These are phyloP conservation scores for Leptographium radiaticola DNA, from an alignment of 2,329 filamentous ascomycete genomes.

Conservation along the genomic window DNA sequence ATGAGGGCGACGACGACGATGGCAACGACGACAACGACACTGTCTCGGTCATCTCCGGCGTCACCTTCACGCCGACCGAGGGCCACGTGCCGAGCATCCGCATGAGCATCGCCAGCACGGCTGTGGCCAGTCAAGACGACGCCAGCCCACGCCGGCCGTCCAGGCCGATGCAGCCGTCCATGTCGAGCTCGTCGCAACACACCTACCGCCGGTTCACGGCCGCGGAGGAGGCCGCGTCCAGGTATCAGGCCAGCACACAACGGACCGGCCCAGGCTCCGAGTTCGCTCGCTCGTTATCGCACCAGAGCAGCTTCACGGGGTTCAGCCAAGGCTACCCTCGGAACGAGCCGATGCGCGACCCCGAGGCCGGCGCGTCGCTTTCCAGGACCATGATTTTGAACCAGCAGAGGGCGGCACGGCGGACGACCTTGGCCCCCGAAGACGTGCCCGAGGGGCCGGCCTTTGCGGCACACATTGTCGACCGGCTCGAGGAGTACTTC, in stretches of 20 bases:
- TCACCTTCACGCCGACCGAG: constrained; percentile 16
- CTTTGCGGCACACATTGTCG: constrained; percentile 35
- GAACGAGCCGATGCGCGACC: not conserved
- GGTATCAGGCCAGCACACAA: not conserved
- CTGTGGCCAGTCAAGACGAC: constrained; percentile 4
- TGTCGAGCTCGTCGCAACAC: not conserved
- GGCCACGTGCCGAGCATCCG: constrained; percentile 9
- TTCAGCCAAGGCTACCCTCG: not conserved
- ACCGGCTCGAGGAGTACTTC: constrained; percentile 40
- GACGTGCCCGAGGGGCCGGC: constrained; percentile 28
- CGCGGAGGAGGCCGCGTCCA: not conserved
- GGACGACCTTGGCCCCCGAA: constrained; percentile 22
- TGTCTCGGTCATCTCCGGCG: constrained; percentile 18
- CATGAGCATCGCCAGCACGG: constrained; percentile 12
- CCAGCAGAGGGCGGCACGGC: constrained; percentile 27
- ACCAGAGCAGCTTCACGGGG: constrained; percentile 13
- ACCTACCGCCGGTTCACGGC: not conserved
- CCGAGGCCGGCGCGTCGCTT: not conserved
- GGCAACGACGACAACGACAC: constrained; percentile 1
- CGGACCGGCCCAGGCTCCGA: not conserved
- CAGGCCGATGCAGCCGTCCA: not conserved
- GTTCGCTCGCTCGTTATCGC: not conserved
- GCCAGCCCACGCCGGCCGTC: not conserved
- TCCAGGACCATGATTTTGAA: constrained; percentile 29
- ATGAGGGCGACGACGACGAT: constrained; percentile 3